These are phyloP conservation scores for Celoporthe dispersa DNA, from an alignment of 2,329 filamentous ascomycete species.

Conservation along the genomic window DNA sequence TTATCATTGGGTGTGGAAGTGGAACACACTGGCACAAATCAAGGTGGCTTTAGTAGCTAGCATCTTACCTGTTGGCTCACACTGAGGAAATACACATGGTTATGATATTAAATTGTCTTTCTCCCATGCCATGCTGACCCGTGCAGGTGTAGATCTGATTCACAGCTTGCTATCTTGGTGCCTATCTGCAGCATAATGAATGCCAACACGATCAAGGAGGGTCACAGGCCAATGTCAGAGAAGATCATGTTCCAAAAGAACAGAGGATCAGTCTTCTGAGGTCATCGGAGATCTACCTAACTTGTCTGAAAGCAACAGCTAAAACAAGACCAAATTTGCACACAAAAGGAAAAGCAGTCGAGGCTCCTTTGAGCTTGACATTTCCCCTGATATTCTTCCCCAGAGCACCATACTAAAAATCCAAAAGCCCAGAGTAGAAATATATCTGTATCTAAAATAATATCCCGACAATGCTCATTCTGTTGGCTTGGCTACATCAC, in stretches of 20 bases:
- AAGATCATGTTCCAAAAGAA: too few species aligned
- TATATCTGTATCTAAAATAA: too few species aligned
- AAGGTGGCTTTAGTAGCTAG: constrained; percentile 24
- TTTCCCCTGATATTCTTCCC: neutral
- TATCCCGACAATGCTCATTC: too few species aligned
- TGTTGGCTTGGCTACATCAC: neutral
- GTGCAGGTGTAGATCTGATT: neutral
- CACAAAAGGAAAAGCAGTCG: neutral
- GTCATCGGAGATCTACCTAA: neutral
- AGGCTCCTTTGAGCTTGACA: neutral
- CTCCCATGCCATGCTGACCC: neutral
- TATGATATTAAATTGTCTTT: neutral
- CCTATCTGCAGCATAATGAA: neutral
- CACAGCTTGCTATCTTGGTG: neutral
- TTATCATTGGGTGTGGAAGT: constrained; percentile 11
- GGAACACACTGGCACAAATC: constrained; percentile 13
- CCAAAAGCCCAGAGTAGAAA: too few species aligned
- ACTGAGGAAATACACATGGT: constrained; percentile 19
- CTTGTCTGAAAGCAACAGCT: neutral
- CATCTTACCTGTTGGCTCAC: constrained; percentile 22
- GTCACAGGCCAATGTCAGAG: neutral
- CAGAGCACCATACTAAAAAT: neutral
- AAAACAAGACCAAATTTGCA: neutral
- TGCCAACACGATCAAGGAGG: neutral
- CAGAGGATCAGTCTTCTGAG: too few species aligned